A percentile compares a stretch with the other conserved stretches of the same genome.
Evolutionary conservation across 345 rosid genomes (phyloP).

Genomic region (Syzygium aqueum): DNA sequence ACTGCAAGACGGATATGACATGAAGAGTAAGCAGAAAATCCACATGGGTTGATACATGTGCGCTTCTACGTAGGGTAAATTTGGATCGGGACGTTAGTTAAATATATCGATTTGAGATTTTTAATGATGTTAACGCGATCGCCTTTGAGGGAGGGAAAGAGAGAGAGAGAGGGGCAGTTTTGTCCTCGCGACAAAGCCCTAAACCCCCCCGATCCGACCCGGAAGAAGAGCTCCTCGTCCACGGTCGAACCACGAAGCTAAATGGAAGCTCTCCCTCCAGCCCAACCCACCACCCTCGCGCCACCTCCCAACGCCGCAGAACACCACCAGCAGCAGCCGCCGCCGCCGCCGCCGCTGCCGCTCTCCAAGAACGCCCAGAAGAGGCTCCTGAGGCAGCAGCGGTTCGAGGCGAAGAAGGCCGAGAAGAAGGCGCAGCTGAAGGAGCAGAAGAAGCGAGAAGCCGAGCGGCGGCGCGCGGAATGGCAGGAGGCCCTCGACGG

Average conservation of each 20-base stretch:
- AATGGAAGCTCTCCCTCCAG: background rate
- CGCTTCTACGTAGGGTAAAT: background rate
- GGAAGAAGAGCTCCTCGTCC: background rate
- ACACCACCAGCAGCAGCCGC: background rate
- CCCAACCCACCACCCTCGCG: background rate
- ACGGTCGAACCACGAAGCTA: background rate
- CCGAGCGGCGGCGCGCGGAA: slow-evolving; percentile 49
- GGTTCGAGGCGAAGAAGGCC: slow-evolving; percentile 69
- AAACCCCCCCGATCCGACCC: background rate
- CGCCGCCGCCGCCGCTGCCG: slow-evolving; percentile 1
- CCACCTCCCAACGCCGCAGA: background rate
- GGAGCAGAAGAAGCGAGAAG: slow-evolving; percentile 60
- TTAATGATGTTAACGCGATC: background rate
- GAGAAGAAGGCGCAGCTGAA: slow-evolving; percentile 79
- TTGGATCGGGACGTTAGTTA: background rate
- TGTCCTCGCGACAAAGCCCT: background rate
- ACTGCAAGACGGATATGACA: background rate
- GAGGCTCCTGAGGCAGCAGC: slow-evolving; percentile 71
- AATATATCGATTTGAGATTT: background rate
- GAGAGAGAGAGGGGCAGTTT: background rate
- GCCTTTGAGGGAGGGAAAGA: background rate
- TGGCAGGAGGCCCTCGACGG: slow-evolving; percentile 49
- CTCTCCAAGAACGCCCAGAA: slow-evolving; percentile 77
- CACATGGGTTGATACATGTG: accelerated
- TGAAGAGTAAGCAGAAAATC: background rate